phyloP scores from a whole-genome alignment of 306 rosid genomes.

The Phaseolus lunatus region DNA sequence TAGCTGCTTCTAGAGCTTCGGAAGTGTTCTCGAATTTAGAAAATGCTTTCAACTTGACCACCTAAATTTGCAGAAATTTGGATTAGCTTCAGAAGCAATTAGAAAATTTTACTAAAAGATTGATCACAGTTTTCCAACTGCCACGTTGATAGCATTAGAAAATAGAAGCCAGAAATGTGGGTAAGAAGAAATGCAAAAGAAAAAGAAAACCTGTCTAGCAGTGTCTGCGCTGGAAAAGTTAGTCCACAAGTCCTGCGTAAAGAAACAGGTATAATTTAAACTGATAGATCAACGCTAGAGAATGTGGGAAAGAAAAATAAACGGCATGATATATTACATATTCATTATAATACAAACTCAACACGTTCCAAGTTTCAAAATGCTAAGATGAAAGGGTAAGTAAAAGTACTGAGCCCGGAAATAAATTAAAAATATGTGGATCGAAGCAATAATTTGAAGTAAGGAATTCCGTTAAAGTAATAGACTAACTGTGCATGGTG shows the following conservation, averaged over 20 bases:
- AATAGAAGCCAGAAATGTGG: neutral
- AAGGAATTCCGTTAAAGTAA: neutral
- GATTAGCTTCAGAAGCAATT: slow-evolving; percentile 21
- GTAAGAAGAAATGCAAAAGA: neutral
- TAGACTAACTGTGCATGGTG: neutral
- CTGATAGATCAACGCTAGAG: neutral
- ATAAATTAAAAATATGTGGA: neutral
- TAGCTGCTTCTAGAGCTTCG: slow-evolving; percentile 86
- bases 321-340: neutral
- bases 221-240: slow-evolving; percentile 69
- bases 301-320: neutral
- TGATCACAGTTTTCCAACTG: neutral
- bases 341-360: too few species aligned
- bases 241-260: slow-evolving; percentile 68
- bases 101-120: neutral
- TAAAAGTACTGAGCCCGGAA: neutral
- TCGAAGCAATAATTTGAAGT: neutral
- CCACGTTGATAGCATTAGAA: neutral
- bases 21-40: slow-evolving; percentile 87
- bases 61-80: slow-evolving; percentile 47
- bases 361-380: neutral
- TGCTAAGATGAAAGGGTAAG: neutral
- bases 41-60: slow-evolving; percentile 87
- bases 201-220: slow-evolving; percentile 75
- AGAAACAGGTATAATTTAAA: neutral